Percentiles rank a stretch among this genome's conserved stretches.
phyloP scores from a whole-genome alignment of 2,329 filamentous ascomycete genomes.

The Pestalotiopsis sp. region DNA sequence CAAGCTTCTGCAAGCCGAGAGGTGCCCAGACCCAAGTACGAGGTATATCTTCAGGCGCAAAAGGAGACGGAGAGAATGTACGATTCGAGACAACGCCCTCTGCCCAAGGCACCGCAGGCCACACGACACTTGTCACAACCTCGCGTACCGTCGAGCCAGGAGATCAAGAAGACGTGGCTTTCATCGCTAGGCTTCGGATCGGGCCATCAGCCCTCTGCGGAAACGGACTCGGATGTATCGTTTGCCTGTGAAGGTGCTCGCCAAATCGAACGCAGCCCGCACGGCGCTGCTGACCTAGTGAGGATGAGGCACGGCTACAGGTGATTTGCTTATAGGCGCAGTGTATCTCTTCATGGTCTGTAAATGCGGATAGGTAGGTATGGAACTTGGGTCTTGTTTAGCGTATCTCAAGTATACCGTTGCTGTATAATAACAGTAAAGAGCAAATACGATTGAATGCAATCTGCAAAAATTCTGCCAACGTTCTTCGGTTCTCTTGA shows the following conservation, averaged over 20 bases:
- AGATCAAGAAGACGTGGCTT: not conserved
- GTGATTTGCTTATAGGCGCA: not conserved
- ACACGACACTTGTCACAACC: not conserved
- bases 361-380: not conserved
- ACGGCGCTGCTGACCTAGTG: not conserved
- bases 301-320: not conserved
- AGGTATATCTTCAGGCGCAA: not conserved
- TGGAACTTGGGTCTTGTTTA: not conserved
- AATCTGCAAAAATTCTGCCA: not conserved
- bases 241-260: slow-evolving; percentile 14
- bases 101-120: not conserved
- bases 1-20: not conserved
- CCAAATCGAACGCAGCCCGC: not conserved
- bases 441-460: not conserved
- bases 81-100: not conserved
- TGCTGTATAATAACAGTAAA: not conserved
- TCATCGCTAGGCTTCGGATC: not conserved
- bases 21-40: not conserved
- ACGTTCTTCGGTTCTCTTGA: not conserved
- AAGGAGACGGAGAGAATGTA: not conserved
- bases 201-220: not conserved
- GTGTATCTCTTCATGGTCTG: not conserved
- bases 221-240: slow-evolving; percentile 11
- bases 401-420: not conserved
- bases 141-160: not conserved